Base-by-base conservation (phyloP, 1,284 basidiomycete species). In the Apiotrichum gracile region DNA sequence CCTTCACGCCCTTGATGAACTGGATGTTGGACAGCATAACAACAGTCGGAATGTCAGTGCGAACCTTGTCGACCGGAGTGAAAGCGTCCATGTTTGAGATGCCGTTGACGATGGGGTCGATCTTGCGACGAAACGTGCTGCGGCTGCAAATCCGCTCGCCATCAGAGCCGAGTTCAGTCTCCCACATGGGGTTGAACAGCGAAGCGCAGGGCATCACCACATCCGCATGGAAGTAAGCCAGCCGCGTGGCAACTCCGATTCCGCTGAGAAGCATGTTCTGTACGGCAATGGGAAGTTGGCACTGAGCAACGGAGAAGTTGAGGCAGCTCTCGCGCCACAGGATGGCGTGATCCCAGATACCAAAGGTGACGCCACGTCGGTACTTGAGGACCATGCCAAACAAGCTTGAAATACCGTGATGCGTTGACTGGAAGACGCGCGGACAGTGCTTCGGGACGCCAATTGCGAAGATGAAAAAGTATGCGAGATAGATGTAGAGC, bases 1-100 rank as follows among this genome's bases (percentile, higher is more conserved):
- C 43, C 51, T 57, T 57, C 47, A 49, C 47, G 19, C 51, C 55
- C 55, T 57, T 57, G 46, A 57, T 49, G 38, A 57, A 57, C 51
- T 52, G 50, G 12, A 57, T 47, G 39, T 57, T 51, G 22, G 55
- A 57, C 17, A 57, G 47, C 55, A 57, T 57, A 42, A 52, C 41
- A n/a, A 52, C 55, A 7, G 55, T 57, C 1, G 55, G 55, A 16
- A 38, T 39, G 8, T 48, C 47, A 22, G 49, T 51, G 40, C 47
- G 45, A 21, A 55, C 40, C 45, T 51, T 51, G 40, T 51, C 54
- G 13, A 55, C 48, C 1, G 54, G 54, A 8, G 37, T 51, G 54
- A 48, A 55, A 7, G 21, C 42, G n/a, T 55, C 49, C 54, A 55
- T 55, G 49, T 55, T 51, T 24, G 38, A 44, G 29, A 55, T 55